Evolutionary conservation across 2,329 filamentous ascomycete species (phyloP).

Genomic region (Colletotrichum sp.): DNA sequence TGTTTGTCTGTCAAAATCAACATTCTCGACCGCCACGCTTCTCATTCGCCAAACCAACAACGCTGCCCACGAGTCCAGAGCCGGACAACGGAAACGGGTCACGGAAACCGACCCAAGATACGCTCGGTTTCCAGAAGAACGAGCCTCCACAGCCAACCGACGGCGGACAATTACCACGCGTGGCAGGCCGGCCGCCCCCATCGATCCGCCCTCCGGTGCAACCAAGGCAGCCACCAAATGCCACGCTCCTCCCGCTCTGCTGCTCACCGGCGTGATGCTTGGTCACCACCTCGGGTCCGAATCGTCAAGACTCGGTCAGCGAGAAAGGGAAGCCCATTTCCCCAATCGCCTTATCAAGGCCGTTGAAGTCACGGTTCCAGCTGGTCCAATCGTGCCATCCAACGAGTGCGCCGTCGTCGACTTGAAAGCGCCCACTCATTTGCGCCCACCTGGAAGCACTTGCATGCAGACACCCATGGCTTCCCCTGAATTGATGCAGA

Average conservation of each 20-base stretch:
- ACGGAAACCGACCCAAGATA: not conserved
- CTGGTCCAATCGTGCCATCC: not conserved
- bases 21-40: not conserved
- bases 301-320: not conserved
- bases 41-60: not conserved
- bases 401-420: not conserved
- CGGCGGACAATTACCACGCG: not conserved
- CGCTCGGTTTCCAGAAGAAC: not conserved
- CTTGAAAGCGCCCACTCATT: not conserved
- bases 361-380: not conserved
- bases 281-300: not conserved
- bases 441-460: constrained; percentile 10
- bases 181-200: not conserved
- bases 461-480: constrained; percentile 7
- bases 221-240: not conserved
- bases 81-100: not conserved
- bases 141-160: not conserved
- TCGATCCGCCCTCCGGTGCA: not conserved
- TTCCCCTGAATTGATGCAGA: constrained; percentile 14
- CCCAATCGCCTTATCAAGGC: not conserved
- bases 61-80: not conserved
- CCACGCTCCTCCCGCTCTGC: not conserved
- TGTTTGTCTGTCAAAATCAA: constrained; percentile 10
- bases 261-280: not conserved
- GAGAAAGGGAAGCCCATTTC: not conserved